Evolutionary conservation across 2,329 filamentous ascomycete species (phyloP), one percentile per base, ranked within the genome.

Genomic region (Metarhizium sp.): DNA sequence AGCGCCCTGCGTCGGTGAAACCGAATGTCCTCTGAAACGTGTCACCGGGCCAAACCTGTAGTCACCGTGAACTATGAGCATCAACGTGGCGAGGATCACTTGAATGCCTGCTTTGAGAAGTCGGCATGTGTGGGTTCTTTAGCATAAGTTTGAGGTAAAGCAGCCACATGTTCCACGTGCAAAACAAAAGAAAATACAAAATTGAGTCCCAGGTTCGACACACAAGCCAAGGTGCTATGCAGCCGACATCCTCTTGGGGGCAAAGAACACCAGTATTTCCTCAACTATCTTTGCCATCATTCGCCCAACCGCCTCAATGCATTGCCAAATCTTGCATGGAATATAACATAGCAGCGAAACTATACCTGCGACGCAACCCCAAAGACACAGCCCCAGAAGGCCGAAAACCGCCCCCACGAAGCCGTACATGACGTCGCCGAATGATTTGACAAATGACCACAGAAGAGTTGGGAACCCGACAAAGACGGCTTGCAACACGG

Each of bases 321-420:
- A 68, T 32, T 64, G 61, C 62, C 67, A 67, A 2, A 71, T 50
- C 61, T 67, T 65, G 11, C 51, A 58, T 2, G 71, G 72, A 2
- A 73, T 58, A 51, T 65, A 75, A n/a, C 59, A 55, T 4, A 69
- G 51, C 6, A 73, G 16, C 57, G 59, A 67, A n/a, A 66, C 53
- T 8, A 73, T 32, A 2, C 56, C 63, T 8, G 50, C 45, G 2
- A 59, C 56, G 1, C 69, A 34, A 6, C 50, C 64, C 59, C 66
- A 68, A 1, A 73, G 2, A 18, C 42, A 45, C 6, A 45, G 42
- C 7, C 42, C 42, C 4, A 45, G n/a, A 16, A 16, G 14, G 42
- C 42, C 42, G n/a, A 45, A 45, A 3, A 45, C 42, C 0, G n/a
- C 13, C n/a, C 14, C 42, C 2, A 20, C 3, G 6, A 16, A 16